Percentiles rank a stretch among this genome's conserved stretches.
phyloP scores from a whole-genome alignment of 176 grass and related monocot genomes.

The Oryza nivara region DNA sequence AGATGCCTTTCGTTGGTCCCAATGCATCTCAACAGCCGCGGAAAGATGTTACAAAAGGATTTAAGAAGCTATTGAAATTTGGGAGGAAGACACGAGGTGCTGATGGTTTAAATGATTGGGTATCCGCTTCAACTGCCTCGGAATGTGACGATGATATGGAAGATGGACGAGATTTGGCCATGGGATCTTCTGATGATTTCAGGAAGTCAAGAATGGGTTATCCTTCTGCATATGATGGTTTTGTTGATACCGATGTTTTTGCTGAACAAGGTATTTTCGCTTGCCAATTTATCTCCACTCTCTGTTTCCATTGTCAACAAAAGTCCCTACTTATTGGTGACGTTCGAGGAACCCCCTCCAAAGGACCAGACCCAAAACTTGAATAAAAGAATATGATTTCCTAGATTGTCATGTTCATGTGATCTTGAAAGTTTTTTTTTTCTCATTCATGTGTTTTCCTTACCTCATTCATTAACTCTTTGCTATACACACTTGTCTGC shows the following conservation, averaged over 20 bases:
- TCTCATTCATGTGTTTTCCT: not conserved
- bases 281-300: slow-evolving; percentile 9
- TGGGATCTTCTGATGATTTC: slow-evolving; percentile 67
- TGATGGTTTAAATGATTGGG: slow-evolving; percentile 85
- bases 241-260: slow-evolving; percentile 72
- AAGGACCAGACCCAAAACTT: slow-evolving; percentile 15
- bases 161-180: slow-evolving; percentile 64
- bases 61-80: slow-evolving; percentile 97
- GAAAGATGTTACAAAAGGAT: slow-evolving; percentile 91
- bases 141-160: slow-evolving; percentile 92
- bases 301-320: slow-evolving; percentile 29
- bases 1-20: slow-evolving; percentile 66
- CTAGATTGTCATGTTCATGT: not conserved
- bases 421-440: slow-evolving; percentile 18
- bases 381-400: not conserved
- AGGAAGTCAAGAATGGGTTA: slow-evolving; percentile 88
- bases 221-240: slow-evolving; percentile 68
- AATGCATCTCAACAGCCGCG: slow-evolving; percentile 74
- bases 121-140: slow-evolving; percentile 94
- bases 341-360: not conserved
- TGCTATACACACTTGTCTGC: not conserved
- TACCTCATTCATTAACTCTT: slow-evolving; percentile 27
- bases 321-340: not conserved
- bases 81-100: slow-evolving; percentile 80
- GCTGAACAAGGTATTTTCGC: slow-evolving; percentile 75